Evolutionary conservation across 192 early-diverging fungal genomes (phyloP), one percentile per base, ranked within the genome.

Genomic region (Chytriomyces hyalinus): DNA sequence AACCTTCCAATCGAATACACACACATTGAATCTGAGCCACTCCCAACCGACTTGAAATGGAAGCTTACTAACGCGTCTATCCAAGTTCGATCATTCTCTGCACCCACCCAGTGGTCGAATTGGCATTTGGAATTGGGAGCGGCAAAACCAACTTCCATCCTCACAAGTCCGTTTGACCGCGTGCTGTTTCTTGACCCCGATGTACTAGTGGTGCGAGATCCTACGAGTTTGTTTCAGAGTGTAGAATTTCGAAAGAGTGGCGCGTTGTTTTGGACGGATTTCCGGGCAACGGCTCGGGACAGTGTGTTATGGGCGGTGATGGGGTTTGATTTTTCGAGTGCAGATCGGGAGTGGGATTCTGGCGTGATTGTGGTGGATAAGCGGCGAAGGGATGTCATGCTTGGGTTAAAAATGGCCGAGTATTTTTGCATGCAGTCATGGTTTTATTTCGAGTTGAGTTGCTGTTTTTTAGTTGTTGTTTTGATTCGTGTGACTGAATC

Each of bases 191-290:
- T 71, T 9, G 70, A 71, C 36, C 70, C 70, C 2, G 70, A 71
- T 59, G 36, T 71, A 3, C 17, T 71, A 2, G 11, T 36, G 9
- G 20, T 71, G 9, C 3, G 59, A 59, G 36, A 71, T 36, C 70
- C 70, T 17, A 3, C 22, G 7, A 8, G 7, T 17, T 36, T 71
- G 9, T 49, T 71, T 50, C 11, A 57, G 15, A 36, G 50, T 15
- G 10, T 17, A 8, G 15, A 68, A 2, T 68, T 68, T 26, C 51
- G 22, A 10, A 15, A 13, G 9, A 59, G 50, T 17, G 50, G 50
- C 49, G 70, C 70, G 13, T 36, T 71, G 20, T 71, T 71, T 36
- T 71, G 70, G 70, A 49, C 70, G 7, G 70, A 71, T 43, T 71
- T 59, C 36, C 70, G 70, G 15, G 20, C 70, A 3, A 59, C 70